Base-by-base conservation (phyloP, 2,329 filamentous ascomycete genomes). In the Aschersonia sp. region DNA sequence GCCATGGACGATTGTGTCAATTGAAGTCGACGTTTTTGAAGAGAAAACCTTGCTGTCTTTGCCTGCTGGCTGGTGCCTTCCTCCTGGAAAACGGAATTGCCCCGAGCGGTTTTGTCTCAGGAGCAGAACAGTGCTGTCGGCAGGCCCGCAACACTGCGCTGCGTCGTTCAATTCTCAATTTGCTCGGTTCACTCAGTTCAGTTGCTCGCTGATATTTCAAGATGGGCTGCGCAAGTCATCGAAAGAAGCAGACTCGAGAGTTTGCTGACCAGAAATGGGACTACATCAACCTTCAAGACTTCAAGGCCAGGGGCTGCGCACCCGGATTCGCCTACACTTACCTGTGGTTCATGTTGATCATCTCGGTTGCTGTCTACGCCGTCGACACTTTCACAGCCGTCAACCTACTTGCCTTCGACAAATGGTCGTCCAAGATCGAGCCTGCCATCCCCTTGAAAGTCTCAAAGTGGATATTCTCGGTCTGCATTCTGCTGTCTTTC, bases 311-410 rank as follows among this genome's bases (percentile, higher is more conserved):
- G 31, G 91, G 86, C 10, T 89, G 84, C 63, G 81, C 84, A 55
- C 77, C 84, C 1, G 74, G 77, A 38, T 74, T 94, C 54, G 89
- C 89, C 51, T 97, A 96, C 64, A 77, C 72, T 58, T 92, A 89
- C 67, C 75, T 97, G 46, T 92, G 83, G 77, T 73, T 92, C 50
- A 84, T 88, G 56, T 74, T 91, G 43, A 49, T 89, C 47, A 71
- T 94, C 50, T 92, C 88, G 3, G 63, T 91, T 45, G 83, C 86
- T 43, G 89, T 95, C 54, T 96, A 95, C 64, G 81, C 74, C 31
- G 85, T 94, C 61, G 91, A 97, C 67, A 89, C 82, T 51, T 97
- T 96, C 61, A 96, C 89, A 4, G 89, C 89, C 52, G 77, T 96
- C 67, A 94, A 95, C 53, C 73, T 98, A 41, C 76, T 98, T 46